These are phyloP conservation scores for Melampsora americana DNA, from an alignment of 1,284 basidiomycete genomes.

Conservation along the genomic window DNA sequence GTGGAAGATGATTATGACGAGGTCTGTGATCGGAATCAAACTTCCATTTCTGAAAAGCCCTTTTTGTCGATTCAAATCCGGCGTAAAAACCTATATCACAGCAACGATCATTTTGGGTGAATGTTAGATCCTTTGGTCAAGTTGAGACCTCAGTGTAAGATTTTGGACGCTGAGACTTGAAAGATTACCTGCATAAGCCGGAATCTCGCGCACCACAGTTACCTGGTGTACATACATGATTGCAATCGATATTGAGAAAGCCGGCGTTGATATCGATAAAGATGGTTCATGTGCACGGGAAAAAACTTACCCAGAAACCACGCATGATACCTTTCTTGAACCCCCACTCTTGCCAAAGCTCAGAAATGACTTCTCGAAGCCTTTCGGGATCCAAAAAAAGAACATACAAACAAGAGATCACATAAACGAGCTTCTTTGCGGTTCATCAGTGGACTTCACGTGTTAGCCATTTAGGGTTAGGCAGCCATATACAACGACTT, in stretches of 20 bases:
- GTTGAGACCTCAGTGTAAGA: background rate
- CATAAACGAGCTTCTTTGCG: conserved; percentile 64
- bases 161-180: conserved; percentile 46
- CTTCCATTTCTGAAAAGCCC: conserved; percentile 63
- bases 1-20: conserved; percentile 8
- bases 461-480: conserved; percentile 43
- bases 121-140: conserved; percentile 3
- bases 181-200: conserved; percentile 74
- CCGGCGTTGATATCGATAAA: background rate
- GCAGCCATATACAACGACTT: background rate
- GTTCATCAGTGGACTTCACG: conserved; percentile 57
- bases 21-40: conserved; percentile 48
- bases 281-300: background rate
- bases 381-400: conserved; percentile 57
- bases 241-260: conserved; percentile 13
- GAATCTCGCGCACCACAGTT: conserved; percentile 87
- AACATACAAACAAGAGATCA: background rate
- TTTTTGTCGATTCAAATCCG: conserved; percentile 84
- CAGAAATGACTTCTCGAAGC: conserved; percentile 61
- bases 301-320: conserved; percentile 76
- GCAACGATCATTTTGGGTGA: background rate
- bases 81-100: conserved; percentile 59
- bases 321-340: conserved; percentile 85
- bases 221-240: conserved; percentile 59
- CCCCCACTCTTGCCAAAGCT: conserved; percentile 82